A percentile compares a stretch with the other conserved stretches of the same genome.
Evolutionary conservation across 495 filamentous ascomycete genomes (phyloP).

Genomic region (Xylaria sp.): DNA sequence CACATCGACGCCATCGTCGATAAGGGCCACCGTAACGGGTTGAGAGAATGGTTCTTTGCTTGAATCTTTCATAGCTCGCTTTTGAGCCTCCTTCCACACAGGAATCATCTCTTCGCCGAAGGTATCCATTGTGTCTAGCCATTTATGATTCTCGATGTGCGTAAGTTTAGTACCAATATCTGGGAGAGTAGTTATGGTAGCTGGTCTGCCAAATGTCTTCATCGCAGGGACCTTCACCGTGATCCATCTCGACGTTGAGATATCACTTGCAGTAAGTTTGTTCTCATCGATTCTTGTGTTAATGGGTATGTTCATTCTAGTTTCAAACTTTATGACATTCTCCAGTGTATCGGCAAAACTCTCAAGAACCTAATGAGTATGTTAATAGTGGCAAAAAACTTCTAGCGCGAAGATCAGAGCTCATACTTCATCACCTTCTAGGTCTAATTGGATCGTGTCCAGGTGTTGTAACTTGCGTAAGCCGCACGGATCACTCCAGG

Average conservation of each 20-base stretch:
- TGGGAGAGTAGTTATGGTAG: not conserved
- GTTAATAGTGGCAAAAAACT: not conserved
- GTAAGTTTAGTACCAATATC: not conserved
- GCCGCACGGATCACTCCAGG: constrained; percentile 4
- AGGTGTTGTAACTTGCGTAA: not conserved
- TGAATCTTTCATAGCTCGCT: not conserved
- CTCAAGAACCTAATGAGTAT: not conserved
- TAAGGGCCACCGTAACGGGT: not conserved
- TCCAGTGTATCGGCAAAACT: not conserved
- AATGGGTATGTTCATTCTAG: not conserved
- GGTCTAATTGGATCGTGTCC: not conserved
- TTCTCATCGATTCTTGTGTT: not conserved
- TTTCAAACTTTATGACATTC: not conserved
- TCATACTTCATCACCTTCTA: not conserved
- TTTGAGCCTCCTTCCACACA: constrained; percentile 3
- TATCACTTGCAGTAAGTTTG: not conserved
- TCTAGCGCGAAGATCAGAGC: not conserved
- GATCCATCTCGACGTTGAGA: not conserved
- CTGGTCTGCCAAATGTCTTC: constrained; percentile 9
- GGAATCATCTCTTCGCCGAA: not conserved
- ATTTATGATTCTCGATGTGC: constrained; percentile 6
- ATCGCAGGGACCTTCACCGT: constrained; percentile 2
- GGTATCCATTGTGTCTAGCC: constrained; percentile 4
- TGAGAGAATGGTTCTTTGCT: not conserved
- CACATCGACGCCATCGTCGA: constrained; percentile 12